These are phyloP conservation scores for Gossypium thurberi DNA, from an alignment of 345 rosid genomes.

Conservation along the genomic window DNA sequence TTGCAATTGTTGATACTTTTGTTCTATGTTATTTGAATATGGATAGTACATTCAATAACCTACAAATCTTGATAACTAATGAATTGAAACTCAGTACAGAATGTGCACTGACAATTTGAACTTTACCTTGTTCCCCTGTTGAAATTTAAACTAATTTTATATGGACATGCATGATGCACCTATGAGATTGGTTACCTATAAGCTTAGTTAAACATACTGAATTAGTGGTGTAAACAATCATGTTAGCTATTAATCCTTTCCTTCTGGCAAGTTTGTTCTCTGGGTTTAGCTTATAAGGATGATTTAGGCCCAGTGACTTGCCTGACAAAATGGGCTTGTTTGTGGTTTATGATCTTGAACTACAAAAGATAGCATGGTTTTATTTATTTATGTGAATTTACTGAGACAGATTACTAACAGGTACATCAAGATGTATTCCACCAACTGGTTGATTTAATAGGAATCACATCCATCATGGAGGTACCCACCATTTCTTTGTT, in stretches of 20 bases:
- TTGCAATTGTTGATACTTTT: not conserved
- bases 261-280: not conserved
- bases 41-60: not conserved
- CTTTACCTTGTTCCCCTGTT: not conserved
- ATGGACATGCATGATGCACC: not conserved
- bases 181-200: not conserved
- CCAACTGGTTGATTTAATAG: constrained; percentile 91
- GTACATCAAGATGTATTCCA: constrained; percentile 80
- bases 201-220: not conserved
- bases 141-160: not conserved
- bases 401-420: constrained; percentile 31
- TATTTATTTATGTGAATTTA: not conserved
- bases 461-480: constrained; percentile 99
- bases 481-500: constrained; percentile 28
- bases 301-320: not conserved
- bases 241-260: not conserved
- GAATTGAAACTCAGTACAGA: not conserved
- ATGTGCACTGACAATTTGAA: not conserved
- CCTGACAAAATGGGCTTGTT: not conserved
- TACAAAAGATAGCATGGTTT: not conserved
- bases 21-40: not conserved
- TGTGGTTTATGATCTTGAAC: not conserved
- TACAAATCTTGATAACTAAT: not conserved
- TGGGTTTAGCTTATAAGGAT: not conserved
- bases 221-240: not conserved